Base-by-base conservation (phyloP, 306 rosid genomes). In the Lupinus albus region DNA sequence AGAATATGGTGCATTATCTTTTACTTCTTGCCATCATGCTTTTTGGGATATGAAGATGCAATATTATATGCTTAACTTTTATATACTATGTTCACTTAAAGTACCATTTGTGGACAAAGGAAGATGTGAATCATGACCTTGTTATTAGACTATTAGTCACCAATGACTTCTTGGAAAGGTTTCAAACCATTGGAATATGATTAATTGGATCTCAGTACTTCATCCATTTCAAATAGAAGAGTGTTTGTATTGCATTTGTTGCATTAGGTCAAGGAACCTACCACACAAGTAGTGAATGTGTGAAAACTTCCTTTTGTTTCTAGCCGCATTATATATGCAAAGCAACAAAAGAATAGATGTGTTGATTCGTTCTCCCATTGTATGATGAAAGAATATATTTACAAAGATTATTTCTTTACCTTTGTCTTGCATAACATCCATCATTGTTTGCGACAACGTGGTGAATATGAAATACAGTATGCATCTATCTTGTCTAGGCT, bases 11-110 rank as follows among this genome's bases (percentile, higher is more conserved):
- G 10, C 50, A 13, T 44, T 76, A 61, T 46, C 12, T 13, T 61
- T 65, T 64, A 20, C 58, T 16, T 70, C 48, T 75, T 60, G 68
- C 45, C 47, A 67, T 67, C 36, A 16, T 5, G 69, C 30, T 59
- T 46, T 55, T 8, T 71, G 47, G 56, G 44, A n/a, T 65, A 42
- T 35, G 57, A 41, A 66, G 55, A 25, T 76, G 58, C 62, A 45
- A 4, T 41, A 33, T 8, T 67, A 38, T 14, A 18, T 20, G 5
- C 18, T 54, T 36, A 18, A 39, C 6, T 15, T 67, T 36, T 4
- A 6, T 10, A 7, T 25, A 13, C 8, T 11, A 4, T 44, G 70
- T 39, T 41, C 52, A 6, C 60, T 20, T 13, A 11, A 42, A 50
- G 25, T 55, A 1, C 17, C 50, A 28, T 62, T 33, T 10, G 48